Conservation (phyloP, 768 basidiomycete species). For the Lactarius pseudohatsudake region DNA sequence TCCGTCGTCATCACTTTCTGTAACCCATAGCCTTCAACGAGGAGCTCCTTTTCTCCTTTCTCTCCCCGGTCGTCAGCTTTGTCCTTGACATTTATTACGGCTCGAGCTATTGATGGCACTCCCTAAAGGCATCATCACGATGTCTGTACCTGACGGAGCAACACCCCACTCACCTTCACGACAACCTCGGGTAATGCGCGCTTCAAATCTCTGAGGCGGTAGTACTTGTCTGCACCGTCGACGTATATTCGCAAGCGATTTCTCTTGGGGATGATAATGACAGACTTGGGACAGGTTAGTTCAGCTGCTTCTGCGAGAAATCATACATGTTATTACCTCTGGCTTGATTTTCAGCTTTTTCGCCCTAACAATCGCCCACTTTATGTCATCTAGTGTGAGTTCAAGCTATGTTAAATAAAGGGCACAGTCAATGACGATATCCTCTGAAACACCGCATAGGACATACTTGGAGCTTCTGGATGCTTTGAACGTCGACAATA, state of each 20-base stretch:
- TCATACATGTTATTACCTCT: conserved; percentile 47
- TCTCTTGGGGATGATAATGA: conserved; percentile 72
- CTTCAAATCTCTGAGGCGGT: conserved; percentile 82
- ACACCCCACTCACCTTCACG: conserved; percentile 66
- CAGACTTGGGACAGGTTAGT: conserved; percentile 48
- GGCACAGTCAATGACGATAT: background rate
- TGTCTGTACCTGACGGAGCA: background rate
- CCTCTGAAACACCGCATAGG: background rate
- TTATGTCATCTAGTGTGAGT: conserved; percentile 87
- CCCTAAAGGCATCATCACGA: conserved; percentile 51
- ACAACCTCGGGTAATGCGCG: conserved; percentile 81
- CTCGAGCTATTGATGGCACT: conserved; percentile 81
- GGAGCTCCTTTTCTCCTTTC: conserved; percentile 85
- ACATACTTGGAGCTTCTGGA: conserved; percentile 81
- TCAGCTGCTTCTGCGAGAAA: background rate
- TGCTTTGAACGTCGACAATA: conserved; percentile 84
- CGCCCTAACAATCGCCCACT: conserved; percentile 82
- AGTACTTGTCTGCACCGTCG: conserved; percentile 76
- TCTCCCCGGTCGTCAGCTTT: conserved; percentile 76
- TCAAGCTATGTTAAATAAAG: conserved; percentile 60
- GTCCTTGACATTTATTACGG: conserved; percentile 95
- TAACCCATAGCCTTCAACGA: conserved; percentile 96
- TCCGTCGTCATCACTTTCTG: conserved; percentile 97
- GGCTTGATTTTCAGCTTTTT: conserved; percentile 93
- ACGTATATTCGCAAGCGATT: conserved; percentile 78